A percentile compares a stretch with the other conserved stretches of the same genome.
phyloP scores from a whole-genome alignment of 352 stramenopile species.

The Phytophthora podocarpi region DNA sequence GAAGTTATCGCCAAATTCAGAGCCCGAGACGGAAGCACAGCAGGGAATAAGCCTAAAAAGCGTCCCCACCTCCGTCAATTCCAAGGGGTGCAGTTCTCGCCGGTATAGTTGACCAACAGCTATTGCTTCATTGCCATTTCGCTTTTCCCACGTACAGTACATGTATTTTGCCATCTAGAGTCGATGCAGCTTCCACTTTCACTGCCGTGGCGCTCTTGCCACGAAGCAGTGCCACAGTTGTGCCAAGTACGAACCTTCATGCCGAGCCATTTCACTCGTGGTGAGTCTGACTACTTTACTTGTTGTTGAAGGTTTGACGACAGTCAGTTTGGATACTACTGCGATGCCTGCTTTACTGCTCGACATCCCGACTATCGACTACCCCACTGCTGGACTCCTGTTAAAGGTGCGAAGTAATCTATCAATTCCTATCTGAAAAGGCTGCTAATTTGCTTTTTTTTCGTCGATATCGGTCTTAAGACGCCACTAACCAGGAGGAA shows the following conservation, averaged over 20 bases:
- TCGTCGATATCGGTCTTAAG: slow-evolving; percentile 14
- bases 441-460: slow-evolving; percentile 1
- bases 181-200: slow-evolving; percentile 62
- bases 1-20: slow-evolving; percentile 55
- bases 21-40: background rate
- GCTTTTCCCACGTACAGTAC: too few relatives aligned
- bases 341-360: slow-evolving; percentile 64
- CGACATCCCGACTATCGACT: slow-evolving; percentile 63
- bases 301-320: slow-evolving; percentile 55
- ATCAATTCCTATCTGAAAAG: background rate
- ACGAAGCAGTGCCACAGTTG: slow-evolving; percentile 76
- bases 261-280: background rate
- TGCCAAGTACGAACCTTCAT: slow-evolving; percentile 45
- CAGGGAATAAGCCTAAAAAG: slow-evolving; percentile 22
- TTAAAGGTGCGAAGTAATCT: slow-evolving; percentile 40
- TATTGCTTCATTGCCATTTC: too few relatives aligned
- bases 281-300: background rate
- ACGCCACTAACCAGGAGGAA: slow-evolving; percentile 59
- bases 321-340: slow-evolving; percentile 59
- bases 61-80: slow-evolving; percentile 32
- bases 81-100: slow-evolving; percentile 23
- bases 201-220: slow-evolving; percentile 46
- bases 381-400: slow-evolving; percentile 50
- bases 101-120: background rate
- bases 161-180: too few relatives aligned